Base-by-base conservation (phyloP, 495 filamentous ascomycete species). In the Aspergillus olivimuriae region DNA sequence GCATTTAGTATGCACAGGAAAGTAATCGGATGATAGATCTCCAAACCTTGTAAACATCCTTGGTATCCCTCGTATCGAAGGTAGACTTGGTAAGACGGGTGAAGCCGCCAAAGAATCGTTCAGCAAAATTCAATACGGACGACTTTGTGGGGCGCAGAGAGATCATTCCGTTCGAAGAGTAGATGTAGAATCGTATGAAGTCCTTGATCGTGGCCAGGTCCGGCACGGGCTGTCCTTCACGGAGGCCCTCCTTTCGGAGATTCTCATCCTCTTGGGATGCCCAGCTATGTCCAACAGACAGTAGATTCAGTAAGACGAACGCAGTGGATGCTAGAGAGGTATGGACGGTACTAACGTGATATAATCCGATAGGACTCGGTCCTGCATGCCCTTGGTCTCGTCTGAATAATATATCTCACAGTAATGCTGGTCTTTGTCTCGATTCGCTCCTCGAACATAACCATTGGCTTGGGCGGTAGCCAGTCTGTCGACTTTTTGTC, bases 161-260 rank as follows among this genome's bases (percentile, higher is more conserved):
- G 43, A 51, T 22, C 12, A 38, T 35, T 46, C 37, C 30, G 28
- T 46, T 16, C 4, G 31, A 38, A 37, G 48, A 46, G 31, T 15
- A 38, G 12, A 47, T 42, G 16, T 51, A 51, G 30, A 35, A 51
- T 24, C 48, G 43, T 35, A 51, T 33, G 47, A 51, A 51, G 23
- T 46, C 48, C 36, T 51, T 51, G 31, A 41, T 30, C 26, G 28
- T 51, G 23, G 42, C 47, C 4, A 51, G 43, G 33, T 51, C 30
- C n/a, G 48, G 48, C 34, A 40, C 41, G n/a, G 41, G 30, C 17
- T 46, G n/a, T 46, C 43, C 43, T 34, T 45, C 30, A 30, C 30
- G 26, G 23, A 39, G 43, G 26, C 43, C 43, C 18, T 46, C 16
- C 9, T 46, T 32, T 39, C 36, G 35, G 34, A 45, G 20, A 19